Percentiles rank a stretch among this genome's conserved stretches.
phyloP scores from a whole-genome alignment of 1,284 basidiomycete genomes.

The Boletus chippewaensis region DNA sequence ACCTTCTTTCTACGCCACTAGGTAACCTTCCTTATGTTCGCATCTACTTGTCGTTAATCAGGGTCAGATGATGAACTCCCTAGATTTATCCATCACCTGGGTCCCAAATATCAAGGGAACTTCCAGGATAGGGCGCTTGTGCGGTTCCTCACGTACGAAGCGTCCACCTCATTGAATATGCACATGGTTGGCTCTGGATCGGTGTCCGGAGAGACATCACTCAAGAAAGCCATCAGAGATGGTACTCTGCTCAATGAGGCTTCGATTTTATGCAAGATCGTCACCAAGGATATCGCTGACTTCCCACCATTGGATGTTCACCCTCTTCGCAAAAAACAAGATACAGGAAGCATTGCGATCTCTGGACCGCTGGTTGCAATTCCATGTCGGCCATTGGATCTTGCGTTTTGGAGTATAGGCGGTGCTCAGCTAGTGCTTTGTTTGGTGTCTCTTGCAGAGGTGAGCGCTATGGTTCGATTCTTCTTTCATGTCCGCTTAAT shows the following conservation, averaged over 20 bases:
- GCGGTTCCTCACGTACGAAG: constrained; percentile 73
- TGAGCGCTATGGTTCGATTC: constrained; percentile 29
- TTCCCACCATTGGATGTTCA: constrained; percentile 10
- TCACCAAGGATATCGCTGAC: constrained; percentile 26
- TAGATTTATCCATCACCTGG: constrained; percentile 67
- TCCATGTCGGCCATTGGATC: constrained; percentile 62
- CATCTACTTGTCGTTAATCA: constrained; percentile 2
- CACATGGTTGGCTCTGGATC: constrained; percentile 38
- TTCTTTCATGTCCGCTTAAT: neutral
- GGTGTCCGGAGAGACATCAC: constrained; percentile 24
- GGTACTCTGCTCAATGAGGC: constrained; percentile 44
- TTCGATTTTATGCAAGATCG: constrained; percentile 47
- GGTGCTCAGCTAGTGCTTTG: constrained; percentile 73
- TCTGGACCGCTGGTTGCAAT: constrained; percentile 57
- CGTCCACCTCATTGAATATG: constrained; percentile 70
- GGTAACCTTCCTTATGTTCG: constrained; percentile 33
- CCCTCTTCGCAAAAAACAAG: neutral
- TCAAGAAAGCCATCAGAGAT: constrained; percentile 50
- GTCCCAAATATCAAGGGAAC: constrained; percentile 64
- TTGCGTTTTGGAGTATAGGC: constrained; percentile 77
- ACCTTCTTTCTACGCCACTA: constrained; percentile 54
- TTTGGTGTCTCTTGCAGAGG: constrained; percentile 73
- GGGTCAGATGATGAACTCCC: constrained; percentile 52
- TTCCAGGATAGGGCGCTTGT: constrained; percentile 61
- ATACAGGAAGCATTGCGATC: neutral